These are phyloP conservation scores for Suillus lakei DNA, from an alignment of 768 basidiomycete genomes.

Conservation along the genomic window DNA sequence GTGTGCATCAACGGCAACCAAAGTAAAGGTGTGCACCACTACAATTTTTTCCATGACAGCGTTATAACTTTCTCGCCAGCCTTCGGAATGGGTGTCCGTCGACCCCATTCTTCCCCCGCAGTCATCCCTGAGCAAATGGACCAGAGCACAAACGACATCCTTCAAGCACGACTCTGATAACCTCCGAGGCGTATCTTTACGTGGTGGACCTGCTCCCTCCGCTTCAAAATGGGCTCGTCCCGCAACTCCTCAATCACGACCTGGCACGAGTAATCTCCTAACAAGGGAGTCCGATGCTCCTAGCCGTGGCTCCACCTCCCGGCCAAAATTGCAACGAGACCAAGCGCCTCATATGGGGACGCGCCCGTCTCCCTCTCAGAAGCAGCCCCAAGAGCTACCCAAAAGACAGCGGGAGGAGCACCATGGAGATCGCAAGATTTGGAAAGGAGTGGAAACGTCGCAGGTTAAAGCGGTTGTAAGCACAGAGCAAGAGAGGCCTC, in stretches of 20 bases:
- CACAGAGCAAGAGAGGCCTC: neutral
- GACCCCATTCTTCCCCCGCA: conserved; percentile 6
- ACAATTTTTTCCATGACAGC: neutral
- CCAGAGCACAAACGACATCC: conserved; percentile 1
- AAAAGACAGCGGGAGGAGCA: neutral
- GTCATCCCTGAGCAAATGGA: conserved; percentile 16
- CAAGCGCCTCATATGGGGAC: conserved; percentile 10
- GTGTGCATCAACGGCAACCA: conserved; percentile 10
- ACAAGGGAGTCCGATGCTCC: neutral
- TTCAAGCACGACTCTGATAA: neutral
- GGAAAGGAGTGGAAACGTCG: neutral
- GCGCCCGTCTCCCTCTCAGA: neutral
- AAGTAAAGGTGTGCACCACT: conserved; percentile 4
- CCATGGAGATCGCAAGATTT: neutral
- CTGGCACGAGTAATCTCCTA: neutral
- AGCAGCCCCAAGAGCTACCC: neutral
- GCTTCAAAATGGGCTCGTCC: conserved; percentile 21
- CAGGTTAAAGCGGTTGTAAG: neutral
- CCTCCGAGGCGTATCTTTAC: neutral
- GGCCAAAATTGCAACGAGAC: conserved; percentile 2
- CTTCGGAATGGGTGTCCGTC: conserved; percentile 9
- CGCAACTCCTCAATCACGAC: neutral
- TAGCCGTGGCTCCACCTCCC: neutral
- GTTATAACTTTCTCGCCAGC: conserved; percentile 3
- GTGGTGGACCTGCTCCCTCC: neutral